Evolutionary conservation across 768 basidiomycete genomes (phyloP).

Genomic region (Xerocomellus chrysenteron): DNA sequence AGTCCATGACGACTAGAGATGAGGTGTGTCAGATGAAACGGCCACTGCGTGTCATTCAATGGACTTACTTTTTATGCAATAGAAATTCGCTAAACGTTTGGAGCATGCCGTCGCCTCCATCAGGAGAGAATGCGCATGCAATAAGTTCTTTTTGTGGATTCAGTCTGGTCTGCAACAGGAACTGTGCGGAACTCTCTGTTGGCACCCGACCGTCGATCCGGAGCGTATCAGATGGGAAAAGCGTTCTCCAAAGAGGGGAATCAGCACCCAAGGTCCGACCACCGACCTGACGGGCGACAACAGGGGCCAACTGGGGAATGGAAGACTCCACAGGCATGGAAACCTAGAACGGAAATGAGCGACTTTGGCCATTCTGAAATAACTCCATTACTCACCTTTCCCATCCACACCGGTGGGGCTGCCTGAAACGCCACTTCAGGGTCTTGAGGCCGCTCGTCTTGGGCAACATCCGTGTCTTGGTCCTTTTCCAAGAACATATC

Average conservation of each 20-base stretch:
- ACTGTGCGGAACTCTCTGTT: constrained; percentile 71
- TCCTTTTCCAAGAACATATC: constrained; percentile 81
- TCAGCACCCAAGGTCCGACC: constrained; percentile 59
- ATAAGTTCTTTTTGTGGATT: constrained; percentile 77
- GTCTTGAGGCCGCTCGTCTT: constrained; percentile 32
- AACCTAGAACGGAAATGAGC: constrained; percentile 46
- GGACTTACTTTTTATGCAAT: constrained; percentile 66
- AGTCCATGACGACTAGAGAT: constrained; percentile 74
- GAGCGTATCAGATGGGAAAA: constrained; percentile 70
- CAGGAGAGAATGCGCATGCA: constrained; percentile 70
- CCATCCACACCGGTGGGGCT: constrained; percentile 67
- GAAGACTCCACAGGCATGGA: constrained; percentile 78
- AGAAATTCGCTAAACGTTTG: constrained; percentile 64
- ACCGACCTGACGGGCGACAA: constrained; percentile 76
- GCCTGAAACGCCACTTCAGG: constrained; percentile 53
- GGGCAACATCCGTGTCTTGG: constrained; percentile 34
- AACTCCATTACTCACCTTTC: constrained; percentile 52
- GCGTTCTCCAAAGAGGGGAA: constrained; percentile 68
- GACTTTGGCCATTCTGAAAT: background rate
- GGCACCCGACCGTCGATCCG: constrained; percentile 85
- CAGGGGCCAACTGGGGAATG: constrained; percentile 61
- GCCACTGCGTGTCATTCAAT: constrained; percentile 5
- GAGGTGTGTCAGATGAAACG: constrained; percentile 8
- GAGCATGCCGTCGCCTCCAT: constrained; percentile 47
- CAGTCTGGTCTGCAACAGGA: constrained; percentile 75